A percentile compares a stretch with the other conserved stretches of the same genome.
Conservation (phyloP, 2,329 filamentous ascomycete species). For the Coniochaeta hoffmannii region DNA sequence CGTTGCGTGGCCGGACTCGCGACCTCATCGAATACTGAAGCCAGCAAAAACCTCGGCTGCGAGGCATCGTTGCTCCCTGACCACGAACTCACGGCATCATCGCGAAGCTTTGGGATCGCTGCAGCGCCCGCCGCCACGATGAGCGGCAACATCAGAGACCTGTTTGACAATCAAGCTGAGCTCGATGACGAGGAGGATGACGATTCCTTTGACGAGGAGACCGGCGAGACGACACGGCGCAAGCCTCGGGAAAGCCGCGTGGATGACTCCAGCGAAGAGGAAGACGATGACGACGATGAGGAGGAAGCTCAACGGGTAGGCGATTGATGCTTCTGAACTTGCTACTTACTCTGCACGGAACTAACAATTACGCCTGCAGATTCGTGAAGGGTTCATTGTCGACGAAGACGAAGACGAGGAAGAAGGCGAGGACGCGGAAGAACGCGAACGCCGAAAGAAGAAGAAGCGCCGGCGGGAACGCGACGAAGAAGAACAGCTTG, state of each 20-base stretch:
- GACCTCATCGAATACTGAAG: background rate
- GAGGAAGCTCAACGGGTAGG: conserved; percentile 71
- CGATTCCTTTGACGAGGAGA: conserved; percentile 73
- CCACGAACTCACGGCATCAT: background rate
- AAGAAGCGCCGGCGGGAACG: conserved; percentile 75
- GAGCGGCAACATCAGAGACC: conserved; percentile 60
- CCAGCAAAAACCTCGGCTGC: background rate
- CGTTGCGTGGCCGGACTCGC: background rate
- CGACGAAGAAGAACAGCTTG: conserved; percentile 79
- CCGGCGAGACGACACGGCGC: conserved; percentile 42
- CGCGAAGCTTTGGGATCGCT: background rate
- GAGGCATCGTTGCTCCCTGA: background rate
- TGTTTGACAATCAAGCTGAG: conserved; percentile 81
- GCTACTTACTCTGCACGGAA: conserved; percentile 9
- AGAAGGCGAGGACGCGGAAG: conserved; percentile 52
- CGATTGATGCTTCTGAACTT: conserved; percentile 1
- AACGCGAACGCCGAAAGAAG: conserved; percentile 52
- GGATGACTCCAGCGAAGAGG: conserved; percentile 86
- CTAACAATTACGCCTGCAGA: conserved; percentile 37
- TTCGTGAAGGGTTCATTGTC: conserved; percentile 92
- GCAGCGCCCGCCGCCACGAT: conserved; percentile 33
- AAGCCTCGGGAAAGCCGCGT: conserved; percentile 39
- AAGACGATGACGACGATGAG: conserved; percentile 86
- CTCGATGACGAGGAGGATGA: conserved; percentile 82
- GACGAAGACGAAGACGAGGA: conserved; percentile 80